phyloP scores from a whole-genome alignment of 345 rosid species.

The Cardamine occulta region DNA sequence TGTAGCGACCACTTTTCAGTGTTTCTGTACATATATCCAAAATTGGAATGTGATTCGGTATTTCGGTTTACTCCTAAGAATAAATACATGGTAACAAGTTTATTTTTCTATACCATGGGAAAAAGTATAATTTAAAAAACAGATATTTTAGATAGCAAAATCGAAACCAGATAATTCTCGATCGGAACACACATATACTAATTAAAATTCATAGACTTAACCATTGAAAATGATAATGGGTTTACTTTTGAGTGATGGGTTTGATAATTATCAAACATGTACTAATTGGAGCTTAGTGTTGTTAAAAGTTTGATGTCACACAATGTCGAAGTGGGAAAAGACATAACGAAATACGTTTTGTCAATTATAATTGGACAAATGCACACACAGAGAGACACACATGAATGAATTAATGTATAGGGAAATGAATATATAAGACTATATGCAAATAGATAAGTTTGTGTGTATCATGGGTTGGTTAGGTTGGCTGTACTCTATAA shows the following conservation, averaged over 20 bases:
- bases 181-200: neutral
- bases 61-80: neutral
- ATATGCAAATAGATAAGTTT: slow-evolving; percentile 16
- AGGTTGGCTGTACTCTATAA: slow-evolving; percentile 47
- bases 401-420: neutral
- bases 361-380: slow-evolving; percentile 24
- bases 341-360: slow-evolving; percentile 25
- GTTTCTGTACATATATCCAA: neutral
- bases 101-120: neutral
- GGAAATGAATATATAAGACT: neutral
- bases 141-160: neutral
- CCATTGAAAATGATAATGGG: slow-evolving; percentile 6
- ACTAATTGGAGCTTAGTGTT: slow-evolving; percentile 30
- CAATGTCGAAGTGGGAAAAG: slow-evolving; percentile 35
- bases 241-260: slow-evolving; percentile 15
- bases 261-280: slow-evolving; percentile 27
- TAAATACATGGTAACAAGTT: neutral
- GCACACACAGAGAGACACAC: neutral
- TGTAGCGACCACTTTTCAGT: neutral
- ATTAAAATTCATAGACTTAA: slow-evolving; percentile 6
- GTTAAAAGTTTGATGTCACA: slow-evolving; percentile 32
- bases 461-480: slow-evolving; percentile 32
- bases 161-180: neutral
- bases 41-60: neutral
- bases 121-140: neutral